These are phyloP conservation scores for Curvularia sp. DNA, from an alignment of 2,329 filamentous ascomycete species.

Conservation along the genomic window DNA sequence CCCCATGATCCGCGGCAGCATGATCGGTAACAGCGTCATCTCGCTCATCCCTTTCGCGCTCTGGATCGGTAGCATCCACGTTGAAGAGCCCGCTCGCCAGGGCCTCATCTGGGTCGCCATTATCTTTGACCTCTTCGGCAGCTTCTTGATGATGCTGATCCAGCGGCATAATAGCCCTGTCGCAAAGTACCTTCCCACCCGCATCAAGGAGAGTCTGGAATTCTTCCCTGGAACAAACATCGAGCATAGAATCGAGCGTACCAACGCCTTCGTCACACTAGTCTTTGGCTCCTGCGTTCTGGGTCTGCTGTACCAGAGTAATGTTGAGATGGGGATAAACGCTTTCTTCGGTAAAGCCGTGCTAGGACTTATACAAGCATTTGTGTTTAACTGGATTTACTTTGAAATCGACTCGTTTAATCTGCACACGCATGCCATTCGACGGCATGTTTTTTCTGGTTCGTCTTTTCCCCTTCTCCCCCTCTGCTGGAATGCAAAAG, in stretches of 20 bases:
- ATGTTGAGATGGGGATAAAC: slow-evolving; percentile 60
- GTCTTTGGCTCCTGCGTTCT: slow-evolving; percentile 71
- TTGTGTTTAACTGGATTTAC: slow-evolving; percentile 68
- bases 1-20: slow-evolving; percentile 65
- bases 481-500: background rate
- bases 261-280: slow-evolving; percentile 68
- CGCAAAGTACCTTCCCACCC: slow-evolving; percentile 16
- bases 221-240: slow-evolving; percentile 70
- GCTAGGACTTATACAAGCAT: slow-evolving; percentile 64
- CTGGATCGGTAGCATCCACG: slow-evolving; percentile 67
- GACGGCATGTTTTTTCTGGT: slow-evolving; percentile 58
- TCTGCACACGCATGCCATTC: slow-evolving; percentile 67
- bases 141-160: slow-evolving; percentile 53
- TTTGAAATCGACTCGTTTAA: slow-evolving; percentile 67
- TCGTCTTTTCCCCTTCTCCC: slow-evolving; percentile 21
- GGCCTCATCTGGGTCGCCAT: slow-evolving; percentile 65
- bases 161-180: slow-evolving; percentile 35
- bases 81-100: slow-evolving; percentile 62
- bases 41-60: slow-evolving; percentile 59
- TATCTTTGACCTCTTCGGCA: slow-evolving; percentile 60
- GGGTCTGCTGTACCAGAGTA: slow-evolving; percentile 66
- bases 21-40: slow-evolving; percentile 58
- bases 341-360: slow-evolving; percentile 69
- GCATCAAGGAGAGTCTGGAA: slow-evolving; percentile 56
- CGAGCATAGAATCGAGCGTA: slow-evolving; percentile 70